Conservation (phyloP, 176 grass and related monocot species). For the Triticum turgidum region DNA sequence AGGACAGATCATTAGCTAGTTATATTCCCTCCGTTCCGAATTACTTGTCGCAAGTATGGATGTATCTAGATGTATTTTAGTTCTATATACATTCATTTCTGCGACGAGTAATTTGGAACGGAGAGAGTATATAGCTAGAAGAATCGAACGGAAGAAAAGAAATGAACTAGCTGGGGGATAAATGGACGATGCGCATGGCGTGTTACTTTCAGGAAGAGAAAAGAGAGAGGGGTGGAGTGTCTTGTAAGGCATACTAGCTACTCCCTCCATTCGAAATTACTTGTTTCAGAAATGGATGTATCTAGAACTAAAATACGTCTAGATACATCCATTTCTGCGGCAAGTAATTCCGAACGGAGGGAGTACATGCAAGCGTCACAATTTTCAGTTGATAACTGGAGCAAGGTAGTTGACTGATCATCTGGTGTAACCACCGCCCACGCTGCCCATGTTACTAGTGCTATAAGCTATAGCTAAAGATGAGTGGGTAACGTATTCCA, state of each 20-base stretch:
- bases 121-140: background rate
- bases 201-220: constrained; percentile 7
- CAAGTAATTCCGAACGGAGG: no score
- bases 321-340: no score
- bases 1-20: background rate
- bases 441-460: background rate
- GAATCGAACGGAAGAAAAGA: background rate
- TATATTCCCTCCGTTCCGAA: background rate
- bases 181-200: constrained; percentile 13
- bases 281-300: no score
- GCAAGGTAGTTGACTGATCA: constrained; percentile 10
- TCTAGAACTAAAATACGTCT: no score
- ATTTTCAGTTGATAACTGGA: constrained; percentile 7
- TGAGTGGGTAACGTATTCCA: background rate
- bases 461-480: background rate
- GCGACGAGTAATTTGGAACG: no score
- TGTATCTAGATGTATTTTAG: no score
- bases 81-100: no score
- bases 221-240: constrained; percentile 9
- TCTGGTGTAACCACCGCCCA: constrained; percentile 6
- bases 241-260: constrained; percentile 45
- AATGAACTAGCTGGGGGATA: background rate
- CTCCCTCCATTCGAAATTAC: no score
- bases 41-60: no score
- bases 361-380: constrained; percentile 13